A percentile compares a stretch with the other conserved stretches of the same genome.
These are phyloP conservation scores for Tubosaeta sp. DNA, from an alignment of 768 basidiomycete genomes.

Conservation along the genomic window DNA sequence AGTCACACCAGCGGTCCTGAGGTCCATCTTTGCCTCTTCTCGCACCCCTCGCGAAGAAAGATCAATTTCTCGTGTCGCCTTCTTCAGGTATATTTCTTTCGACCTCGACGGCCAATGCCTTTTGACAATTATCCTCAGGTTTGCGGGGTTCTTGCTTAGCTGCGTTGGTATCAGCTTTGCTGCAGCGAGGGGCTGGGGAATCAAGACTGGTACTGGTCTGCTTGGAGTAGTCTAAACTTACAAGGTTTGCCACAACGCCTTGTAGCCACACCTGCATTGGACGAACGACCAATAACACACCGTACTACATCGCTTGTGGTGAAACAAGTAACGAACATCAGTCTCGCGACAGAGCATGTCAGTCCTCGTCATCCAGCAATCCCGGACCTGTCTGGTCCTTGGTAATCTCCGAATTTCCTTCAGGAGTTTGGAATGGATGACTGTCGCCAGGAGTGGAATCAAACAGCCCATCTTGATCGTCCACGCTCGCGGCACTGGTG, in stretches of 20 bases:
- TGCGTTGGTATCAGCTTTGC: slow-evolving; percentile 75
- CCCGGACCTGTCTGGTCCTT: slow-evolving; percentile 15
- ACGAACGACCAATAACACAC: neutral
- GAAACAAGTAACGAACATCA: slow-evolving; percentile 1
- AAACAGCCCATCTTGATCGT: slow-evolving; percentile 35
- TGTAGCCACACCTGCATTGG: neutral
- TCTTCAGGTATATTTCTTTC: slow-evolving; percentile 60
- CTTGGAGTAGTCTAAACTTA: slow-evolving; percentile 57
- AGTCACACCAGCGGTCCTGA: slow-evolving; percentile 75
- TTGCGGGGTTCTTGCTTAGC: slow-evolving; percentile 78
- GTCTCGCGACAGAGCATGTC: neutral
- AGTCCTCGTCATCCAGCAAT: slow-evolving; percentile 19
- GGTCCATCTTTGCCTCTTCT: slow-evolving; percentile 84
- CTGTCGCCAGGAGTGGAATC: slow-evolving; percentile 14
- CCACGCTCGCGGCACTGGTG: slow-evolving; percentile 46
- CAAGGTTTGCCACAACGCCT: slow-evolving; percentile 1
- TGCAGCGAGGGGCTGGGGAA: slow-evolving; percentile 66
- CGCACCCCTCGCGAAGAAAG: slow-evolving; percentile 78
- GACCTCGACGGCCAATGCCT: neutral
- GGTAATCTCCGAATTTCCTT: slow-evolving; percentile 6
- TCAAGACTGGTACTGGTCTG: slow-evolving; percentile 61
- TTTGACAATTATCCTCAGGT: slow-evolving; percentile 39
- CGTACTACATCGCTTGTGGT: neutral
- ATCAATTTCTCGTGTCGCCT: slow-evolving; percentile 78
- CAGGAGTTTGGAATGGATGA: slow-evolving; percentile 27